These are phyloP conservation scores for Pugionium dolabratum DNA, from an alignment of 345 rosid genomes.

Conservation along the genomic window DNA sequence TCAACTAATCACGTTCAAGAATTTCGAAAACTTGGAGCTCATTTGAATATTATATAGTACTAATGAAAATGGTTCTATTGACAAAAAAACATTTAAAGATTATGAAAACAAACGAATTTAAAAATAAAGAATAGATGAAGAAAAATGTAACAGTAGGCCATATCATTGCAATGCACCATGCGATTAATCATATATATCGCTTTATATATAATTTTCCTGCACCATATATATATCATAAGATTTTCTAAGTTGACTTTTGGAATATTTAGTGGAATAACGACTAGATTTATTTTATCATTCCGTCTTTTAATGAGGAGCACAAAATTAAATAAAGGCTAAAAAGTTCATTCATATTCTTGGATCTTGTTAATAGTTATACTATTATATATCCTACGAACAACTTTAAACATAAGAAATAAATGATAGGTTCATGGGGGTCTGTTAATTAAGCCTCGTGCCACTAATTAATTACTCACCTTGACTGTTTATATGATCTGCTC, in stretches of 20 bases:
- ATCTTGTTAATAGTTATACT: conserved; percentile 17
- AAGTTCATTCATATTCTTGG: conserved; percentile 38
- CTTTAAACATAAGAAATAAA: background rate
- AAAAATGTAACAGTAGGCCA: conserved; percentile 18
- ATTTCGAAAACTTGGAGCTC: no score
- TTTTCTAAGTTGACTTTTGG: conserved; percentile 40
- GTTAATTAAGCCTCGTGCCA: conserved; percentile 19
- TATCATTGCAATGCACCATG: conserved; percentile 38
- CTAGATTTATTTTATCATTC: conserved; percentile 18
- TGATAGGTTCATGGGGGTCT: conserved; percentile 18
- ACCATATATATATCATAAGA: conserved; percentile 27
- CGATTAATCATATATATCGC: conserved; percentile 36
- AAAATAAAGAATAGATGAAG: background rate
- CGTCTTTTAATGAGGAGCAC: conserved; percentile 37
- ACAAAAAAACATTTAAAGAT: no score
- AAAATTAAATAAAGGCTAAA: conserved; percentile 36
- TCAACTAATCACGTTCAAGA: no score
- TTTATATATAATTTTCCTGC: conserved; percentile 26
- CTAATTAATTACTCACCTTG: conserved; percentile 20
- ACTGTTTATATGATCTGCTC: background rate
- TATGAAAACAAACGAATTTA: no score
- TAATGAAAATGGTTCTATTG: no score
- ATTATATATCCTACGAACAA: background rate
- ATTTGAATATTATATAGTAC: no score
- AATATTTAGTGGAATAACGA: conserved; percentile 36